Evolutionary conservation across 2,329 filamentous ascomycete genomes (phyloP), one percentile per base, ranked within the genome.

Genomic region (Venturia effusa): DNA sequence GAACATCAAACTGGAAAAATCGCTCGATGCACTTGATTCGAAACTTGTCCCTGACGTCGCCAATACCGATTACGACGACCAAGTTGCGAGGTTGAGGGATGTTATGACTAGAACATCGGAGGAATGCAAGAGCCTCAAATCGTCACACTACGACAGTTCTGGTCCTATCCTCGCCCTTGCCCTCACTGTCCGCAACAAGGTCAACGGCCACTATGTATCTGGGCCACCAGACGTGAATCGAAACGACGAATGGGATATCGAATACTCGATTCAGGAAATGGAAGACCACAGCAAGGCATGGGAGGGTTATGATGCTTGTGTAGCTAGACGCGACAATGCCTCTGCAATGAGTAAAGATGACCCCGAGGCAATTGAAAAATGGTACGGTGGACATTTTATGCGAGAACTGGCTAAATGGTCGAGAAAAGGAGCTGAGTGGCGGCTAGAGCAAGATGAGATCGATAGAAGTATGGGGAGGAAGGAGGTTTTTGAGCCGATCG

Each of bases 221-320:
- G 85, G 91, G 3, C 89, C 91, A 0, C 67, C 75, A 1, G 68
- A 79, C 0, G 72, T 87, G 57, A 73, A 61, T 0, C 39, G 69
- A 17, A 24, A 69, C 0, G 81, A 85, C 67, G 70, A 77, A 27
- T 97, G 92, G 92, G 73, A 77, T 0, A 78, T 97, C n/a, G 85
- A 94, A 69, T 97, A 96, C 74, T 81, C 86, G 41, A 76, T 97
- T 59, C 81, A 82, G 57, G 88, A 92, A 67, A 77, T 92, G 1
- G 62, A 74, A 0, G 67, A 74, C 2, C 51, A 67, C 1, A 67
- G 72, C 0, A 76, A 78, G 11, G 83, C 82, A 1, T 74, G 73
- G 66, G 74, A 64, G 0, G 73, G 88, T 30, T 91, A 91, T 72
- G 51, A 70, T 1, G 76, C 80, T 11, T 64, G 34, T 17, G 6